Percentiles rank a stretch among this genome's conserved stretches.
These are phyloP conservation scores for Diaporthe helianthi DNA, from an alignment of 2,329 filamentous ascomycete genomes.

Conservation along the genomic window DNA sequence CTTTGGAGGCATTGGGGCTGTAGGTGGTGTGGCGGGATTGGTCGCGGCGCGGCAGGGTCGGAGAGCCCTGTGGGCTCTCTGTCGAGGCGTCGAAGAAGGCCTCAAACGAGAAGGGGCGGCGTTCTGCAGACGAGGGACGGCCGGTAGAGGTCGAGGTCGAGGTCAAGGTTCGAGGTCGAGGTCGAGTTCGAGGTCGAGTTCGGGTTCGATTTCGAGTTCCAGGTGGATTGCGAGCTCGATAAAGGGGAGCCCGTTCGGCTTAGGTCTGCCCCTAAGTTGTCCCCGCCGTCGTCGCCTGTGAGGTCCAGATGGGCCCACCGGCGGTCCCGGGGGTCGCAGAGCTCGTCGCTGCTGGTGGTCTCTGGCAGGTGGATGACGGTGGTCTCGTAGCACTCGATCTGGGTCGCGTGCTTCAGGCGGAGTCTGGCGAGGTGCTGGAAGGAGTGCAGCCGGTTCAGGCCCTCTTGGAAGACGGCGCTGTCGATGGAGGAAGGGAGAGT, in stretches of 20 bases:
- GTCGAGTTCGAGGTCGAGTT: no score
- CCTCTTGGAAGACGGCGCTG: slow-evolving; percentile 15
- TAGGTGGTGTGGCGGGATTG: not conserved
- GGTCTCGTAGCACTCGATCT: slow-evolving; percentile 5
- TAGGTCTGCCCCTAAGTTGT: slow-evolving; percentile 18
- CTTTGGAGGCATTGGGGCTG: slow-evolving; percentile 2
- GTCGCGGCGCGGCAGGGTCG: slow-evolving; percentile 9
- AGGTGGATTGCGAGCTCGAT: slow-evolving; percentile 7
- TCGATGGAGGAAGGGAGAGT: slow-evolving; percentile 9
- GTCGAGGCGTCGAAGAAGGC: slow-evolving; percentile 23
- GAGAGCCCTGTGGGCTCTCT: slow-evolving; percentile 26
- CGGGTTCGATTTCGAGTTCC: no score
- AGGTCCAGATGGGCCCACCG: slow-evolving; percentile 19
- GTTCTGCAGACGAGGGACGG: not conserved
- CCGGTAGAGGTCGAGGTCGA: not conserved
- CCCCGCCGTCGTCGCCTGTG: slow-evolving; percentile 8
- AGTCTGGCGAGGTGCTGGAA: slow-evolving; percentile 25
- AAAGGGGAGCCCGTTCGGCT: slow-evolving; percentile 7
- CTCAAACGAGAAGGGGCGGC: not conserved
- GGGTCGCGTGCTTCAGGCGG: slow-evolving; percentile 19
- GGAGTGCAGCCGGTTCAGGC: slow-evolving; percentile 19
- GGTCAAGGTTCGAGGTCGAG: not conserved
- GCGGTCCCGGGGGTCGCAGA: slow-evolving; percentile 13
- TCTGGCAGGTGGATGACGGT: not conserved
- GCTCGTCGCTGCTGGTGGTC: not conserved